These are phyloP conservation scores for Chrysoporthe cubensis DNA, from an alignment of 2,329 filamentous ascomycete species.

Conservation along the genomic window DNA sequence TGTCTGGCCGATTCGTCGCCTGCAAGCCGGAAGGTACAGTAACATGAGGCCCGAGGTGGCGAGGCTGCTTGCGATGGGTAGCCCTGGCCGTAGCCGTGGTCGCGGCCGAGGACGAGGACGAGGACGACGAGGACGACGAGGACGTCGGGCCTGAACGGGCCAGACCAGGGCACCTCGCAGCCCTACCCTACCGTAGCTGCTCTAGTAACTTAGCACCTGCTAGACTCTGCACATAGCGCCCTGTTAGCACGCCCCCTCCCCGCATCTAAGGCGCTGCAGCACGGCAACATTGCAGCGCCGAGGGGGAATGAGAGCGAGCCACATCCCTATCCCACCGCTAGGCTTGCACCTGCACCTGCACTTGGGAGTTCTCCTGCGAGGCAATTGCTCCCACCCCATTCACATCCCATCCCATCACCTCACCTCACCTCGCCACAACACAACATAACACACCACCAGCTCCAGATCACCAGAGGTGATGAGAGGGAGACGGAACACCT, in stretches of 20 bases:
- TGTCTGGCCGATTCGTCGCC: not conserved
- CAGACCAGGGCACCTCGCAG: not conserved
- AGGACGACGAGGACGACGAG: not conserved
- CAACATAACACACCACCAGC: not conserved
- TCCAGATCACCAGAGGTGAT: not conserved
- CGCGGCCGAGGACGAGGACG: no score
- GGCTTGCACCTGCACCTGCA: not conserved
- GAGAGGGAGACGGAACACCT: not conserved
- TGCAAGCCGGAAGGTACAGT: not conserved
- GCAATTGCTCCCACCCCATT: not conserved
- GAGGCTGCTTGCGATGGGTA: not conserved
- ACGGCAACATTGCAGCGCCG: not conserved
- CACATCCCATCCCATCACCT: conserved; percentile 11
- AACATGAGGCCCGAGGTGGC: not conserved
- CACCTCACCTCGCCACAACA: not conserved
- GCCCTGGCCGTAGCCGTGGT: not conserved
- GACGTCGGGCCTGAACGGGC: not conserved
- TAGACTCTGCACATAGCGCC: not conserved
- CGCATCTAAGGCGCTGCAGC: not conserved
- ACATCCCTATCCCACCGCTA: no score
- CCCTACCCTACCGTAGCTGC: not conserved
- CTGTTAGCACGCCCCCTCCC: not conserved
- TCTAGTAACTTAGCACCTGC: not conserved
- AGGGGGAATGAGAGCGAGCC: conserved; percentile 9
- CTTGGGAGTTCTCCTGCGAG: not conserved